Percentiles rank a stretch among this genome's conserved stretches.
phyloP scores from a whole-genome alignment of 139 green algal species.

The Chlorokybus atmophyticus region DNA sequence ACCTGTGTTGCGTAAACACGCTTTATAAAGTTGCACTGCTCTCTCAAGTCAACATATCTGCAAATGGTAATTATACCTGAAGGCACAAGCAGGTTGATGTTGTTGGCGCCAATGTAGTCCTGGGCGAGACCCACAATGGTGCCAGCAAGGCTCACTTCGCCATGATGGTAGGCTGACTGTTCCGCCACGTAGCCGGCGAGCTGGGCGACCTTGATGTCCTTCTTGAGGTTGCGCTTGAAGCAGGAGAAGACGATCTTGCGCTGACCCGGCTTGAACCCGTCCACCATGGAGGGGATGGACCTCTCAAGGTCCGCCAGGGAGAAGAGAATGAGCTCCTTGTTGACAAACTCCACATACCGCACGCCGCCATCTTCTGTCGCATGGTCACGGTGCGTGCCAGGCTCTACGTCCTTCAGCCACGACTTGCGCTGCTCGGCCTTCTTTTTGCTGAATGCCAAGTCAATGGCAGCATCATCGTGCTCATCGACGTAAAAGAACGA shows the following conservation, averaged over 20 bases:
- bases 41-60: too few relatives aligned
- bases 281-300: constrained; percentile 90
- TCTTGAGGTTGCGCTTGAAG: constrained; percentile 94
- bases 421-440: constrained; percentile 90
- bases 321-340: constrained; percentile 50
- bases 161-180: constrained; percentile 97
- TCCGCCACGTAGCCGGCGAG: constrained; percentile 90
- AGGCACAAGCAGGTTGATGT: constrained; percentile 89
- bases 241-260: constrained; percentile 95
- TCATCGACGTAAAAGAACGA: constrained; percentile 69
- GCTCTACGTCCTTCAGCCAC: constrained; percentile 64
- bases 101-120: constrained; percentile 95
- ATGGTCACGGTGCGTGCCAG: constrained; percentile 86
- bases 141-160: constrained; percentile 64
- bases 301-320: constrained; percentile 71
- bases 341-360: constrained; percentile 82
- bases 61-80: too few relatives aligned
- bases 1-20: too few relatives aligned
- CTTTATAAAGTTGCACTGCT: too few relatives aligned
- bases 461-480: constrained; percentile 62
- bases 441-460: constrained; percentile 99
- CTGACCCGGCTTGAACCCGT: constrained; percentile 96
- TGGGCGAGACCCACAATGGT: constrained; percentile 86
- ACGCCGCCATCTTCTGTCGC: constrained; percentile 46
- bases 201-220: constrained; percentile 91